phyloP scores from a whole-genome alignment of 768 basidiomycete genomes.

The Hygrocybe punicea region DNA sequence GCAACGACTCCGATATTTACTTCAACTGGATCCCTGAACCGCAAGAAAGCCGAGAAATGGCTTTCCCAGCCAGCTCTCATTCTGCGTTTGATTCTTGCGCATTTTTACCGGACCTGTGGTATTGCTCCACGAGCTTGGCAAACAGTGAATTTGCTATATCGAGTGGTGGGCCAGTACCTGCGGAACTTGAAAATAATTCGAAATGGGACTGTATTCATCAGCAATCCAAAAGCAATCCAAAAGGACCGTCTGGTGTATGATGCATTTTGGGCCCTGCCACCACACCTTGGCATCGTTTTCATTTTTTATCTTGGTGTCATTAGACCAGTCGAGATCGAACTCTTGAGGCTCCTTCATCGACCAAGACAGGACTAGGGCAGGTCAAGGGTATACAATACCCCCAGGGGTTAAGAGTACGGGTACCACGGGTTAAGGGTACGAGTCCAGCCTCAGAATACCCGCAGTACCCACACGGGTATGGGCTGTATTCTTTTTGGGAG shows the following conservation, averaged over 20 bases:
- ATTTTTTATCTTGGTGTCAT: slow-evolving; percentile 4
- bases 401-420: too few relatives aligned
- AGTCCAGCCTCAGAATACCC: too few relatives aligned
- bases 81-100: neutral
- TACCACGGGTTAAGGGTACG: too few relatives aligned
- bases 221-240: slow-evolving; percentile 2
- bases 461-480: too few relatives aligned
- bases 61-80: neutral
- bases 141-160: neutral
- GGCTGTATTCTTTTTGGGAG: too few relatives aligned
- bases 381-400: too few relatives aligned
- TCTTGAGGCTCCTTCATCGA: neutral
- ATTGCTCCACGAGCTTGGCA: slow-evolving; percentile 1
- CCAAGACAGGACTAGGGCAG: too few relatives aligned
- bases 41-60: neutral
- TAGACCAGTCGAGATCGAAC: neutral
- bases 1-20: neutral
- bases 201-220: neutral
- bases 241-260: neutral
- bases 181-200: neutral
- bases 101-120: neutral
- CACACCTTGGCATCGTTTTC: neutral
- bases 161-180: neutral
- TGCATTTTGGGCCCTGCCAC: slow-evolving; percentile 1
- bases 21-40: neutral